Evolutionary conservation across 257 asterid genomes (phyloP).

Genomic region (Nicotiana attenuata): DNA sequence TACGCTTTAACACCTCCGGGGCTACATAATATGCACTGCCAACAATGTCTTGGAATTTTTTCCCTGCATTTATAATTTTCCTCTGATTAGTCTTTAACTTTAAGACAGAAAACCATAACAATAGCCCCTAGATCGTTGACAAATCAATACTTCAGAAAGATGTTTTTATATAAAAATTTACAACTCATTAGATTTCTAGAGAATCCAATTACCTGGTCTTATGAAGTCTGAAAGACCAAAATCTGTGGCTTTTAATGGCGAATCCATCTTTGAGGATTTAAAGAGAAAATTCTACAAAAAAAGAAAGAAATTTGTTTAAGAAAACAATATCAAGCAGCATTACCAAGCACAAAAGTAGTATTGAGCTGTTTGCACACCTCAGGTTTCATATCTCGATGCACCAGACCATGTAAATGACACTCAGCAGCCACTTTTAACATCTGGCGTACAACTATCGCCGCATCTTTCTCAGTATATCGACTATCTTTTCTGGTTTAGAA

Average conservation of each 20-base stretch:
- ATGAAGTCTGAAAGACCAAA: slow-evolving; percentile 98
- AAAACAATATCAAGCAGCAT: slow-evolving; percentile 16
- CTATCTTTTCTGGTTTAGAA: slow-evolving; percentile 82
- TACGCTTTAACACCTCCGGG: slow-evolving; percentile 94
- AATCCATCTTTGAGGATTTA: slow-evolving; percentile 82
- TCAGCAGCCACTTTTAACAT: slow-evolving; percentile 99
- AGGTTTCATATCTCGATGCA: slow-evolving; percentile 99
- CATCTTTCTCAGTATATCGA: slow-evolving; percentile 97
- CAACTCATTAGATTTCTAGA: neutral
- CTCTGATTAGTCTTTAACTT: neutral
- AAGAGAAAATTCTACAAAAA: slow-evolving; percentile 73
- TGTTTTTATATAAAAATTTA: neutral
- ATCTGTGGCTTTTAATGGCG: slow-evolving; percentile 91
- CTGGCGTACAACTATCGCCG: slow-evolving; percentile 92
- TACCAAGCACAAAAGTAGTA: neutral
- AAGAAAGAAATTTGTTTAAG: slow-evolving; percentile 8
- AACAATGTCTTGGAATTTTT: slow-evolving; percentile 84
- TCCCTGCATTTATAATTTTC: slow-evolving; percentile 42
- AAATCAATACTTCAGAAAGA: neutral
- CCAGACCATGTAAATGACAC: slow-evolving; percentile 97
- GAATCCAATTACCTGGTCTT: slow-evolving; percentile 66
- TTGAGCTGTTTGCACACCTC: slow-evolving; percentile 49
- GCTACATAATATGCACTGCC: slow-evolving; percentile 99
- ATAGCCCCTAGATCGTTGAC: neutral
- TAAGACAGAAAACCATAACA: neutral